Base-by-base conservation (phyloP, 495 filamentous ascomycete species). In the Podospora pseudoanserina region DNA sequence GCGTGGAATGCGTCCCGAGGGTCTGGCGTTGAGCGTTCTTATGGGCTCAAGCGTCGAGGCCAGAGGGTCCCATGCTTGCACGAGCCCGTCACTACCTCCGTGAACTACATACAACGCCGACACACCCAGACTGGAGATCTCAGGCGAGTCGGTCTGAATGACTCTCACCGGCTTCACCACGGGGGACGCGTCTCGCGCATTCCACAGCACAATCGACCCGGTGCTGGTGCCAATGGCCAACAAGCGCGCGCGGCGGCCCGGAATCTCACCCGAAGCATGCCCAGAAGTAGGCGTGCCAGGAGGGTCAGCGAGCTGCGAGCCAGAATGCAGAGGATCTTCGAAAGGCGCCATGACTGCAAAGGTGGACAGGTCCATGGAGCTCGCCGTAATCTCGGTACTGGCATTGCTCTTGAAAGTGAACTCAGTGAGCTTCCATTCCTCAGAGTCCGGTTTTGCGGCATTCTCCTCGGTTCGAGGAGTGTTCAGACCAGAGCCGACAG, bases 61-160 rank as follows among this genome's bases (percentile, higher is more conserved):
- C 27, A 99, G 80, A 23, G 92, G 93, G 82, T 99, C 95, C 96
- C 96, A 99, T 5, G 92, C 91, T 74, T 98, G 95, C 7, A 98
- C 94, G 7, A 98, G 86, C 11, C 95, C 94, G 76, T 99, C 95
- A 70, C 91, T 96, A 57, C 95, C 95, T 30, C 95, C 95, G 76
- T 97, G 92, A 1, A 97, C 90, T 28, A 99, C 78, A 73, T 94
- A 93, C 7, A 98, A 83, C 13, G 93, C 92, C 2, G 93, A 92
- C 23, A 97, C 75, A 5, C 90, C 95, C n/a, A 99, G 78, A 70
- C 87, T 92, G 11, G 94, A 90, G 13, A 99, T 88, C 71, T 92
- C 85, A 0, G 95, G 94, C 0, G 95, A 97, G 27, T 97, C 92
- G 0, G 95, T 98, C 68, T 94, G 87, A 65, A 99, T 96, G 58